A percentile compares a stretch with the other conserved stretches of the same genome.
Conservation (phyloP, 169 alveolate genomes). For the Plasmodium knowlesi region DNA sequence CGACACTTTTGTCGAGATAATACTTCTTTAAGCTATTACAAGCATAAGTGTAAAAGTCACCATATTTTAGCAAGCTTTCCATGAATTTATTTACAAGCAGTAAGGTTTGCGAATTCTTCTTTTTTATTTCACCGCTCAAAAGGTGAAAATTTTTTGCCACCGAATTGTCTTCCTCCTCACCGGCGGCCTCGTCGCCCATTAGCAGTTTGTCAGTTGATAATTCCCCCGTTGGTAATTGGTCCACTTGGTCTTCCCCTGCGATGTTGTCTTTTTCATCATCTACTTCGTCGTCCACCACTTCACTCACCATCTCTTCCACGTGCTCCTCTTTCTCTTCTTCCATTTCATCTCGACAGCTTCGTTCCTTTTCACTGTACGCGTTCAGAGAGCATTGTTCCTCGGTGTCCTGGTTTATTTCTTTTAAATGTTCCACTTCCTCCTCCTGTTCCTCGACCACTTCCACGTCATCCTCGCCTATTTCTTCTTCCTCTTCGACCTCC, state of each 20-base stretch:
- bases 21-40: slow-evolving; percentile 19
- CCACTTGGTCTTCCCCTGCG: not conserved
- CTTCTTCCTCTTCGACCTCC: not conserved
- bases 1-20: not conserved
- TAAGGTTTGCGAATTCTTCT: slow-evolving; percentile 3
- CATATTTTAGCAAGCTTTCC: slow-evolving; percentile 48
- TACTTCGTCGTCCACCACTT: not conserved
- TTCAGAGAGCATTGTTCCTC: not conserved
- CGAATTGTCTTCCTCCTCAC: not conserved
- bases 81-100: slow-evolving; percentile 42
- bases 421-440: slow-evolving; percentile 2
- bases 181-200: not conserved
- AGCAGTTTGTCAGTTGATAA: not conserved
- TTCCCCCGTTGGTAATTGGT: not conserved
- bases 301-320: not conserved
- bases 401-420: slow-evolving; percentile 5
- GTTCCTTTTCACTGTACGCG: not conserved
- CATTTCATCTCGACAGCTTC: slow-evolving; percentile 15
- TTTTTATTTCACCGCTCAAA: slow-evolving; percentile 1
- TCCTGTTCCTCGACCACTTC: slow-evolving; percentile 2
- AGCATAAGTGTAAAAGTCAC: slow-evolving; percentile 9
- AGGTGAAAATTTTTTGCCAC: slow-evolving; percentile 1
- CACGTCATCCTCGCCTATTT: not conserved
- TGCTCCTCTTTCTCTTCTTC: slow-evolving; percentile 1
- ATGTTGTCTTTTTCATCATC: not conserved